Conservation (phyloP, 2,329 filamentous ascomycete species). For the Hymenoscyphus albidus region DNA sequence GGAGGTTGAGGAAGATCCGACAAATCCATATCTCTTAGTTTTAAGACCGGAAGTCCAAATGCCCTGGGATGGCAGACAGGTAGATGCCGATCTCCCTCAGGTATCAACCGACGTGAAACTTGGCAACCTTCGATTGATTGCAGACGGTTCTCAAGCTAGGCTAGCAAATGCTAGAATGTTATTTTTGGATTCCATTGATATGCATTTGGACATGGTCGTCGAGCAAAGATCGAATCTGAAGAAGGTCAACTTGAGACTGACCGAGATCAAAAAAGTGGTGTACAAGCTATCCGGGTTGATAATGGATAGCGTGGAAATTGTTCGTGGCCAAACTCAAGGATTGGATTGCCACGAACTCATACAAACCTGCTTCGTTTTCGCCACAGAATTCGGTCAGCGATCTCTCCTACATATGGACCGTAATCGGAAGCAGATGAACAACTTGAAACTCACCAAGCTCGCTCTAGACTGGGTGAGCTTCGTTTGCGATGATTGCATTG, state of each 20-base stretch:
- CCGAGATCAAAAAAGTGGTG: slow-evolving; percentile 90
- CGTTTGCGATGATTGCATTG: slow-evolving; percentile 93
- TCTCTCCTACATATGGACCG: slow-evolving; percentile 94
- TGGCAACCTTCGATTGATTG: slow-evolving; percentile 82
- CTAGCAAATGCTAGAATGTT: slow-evolving; percentile 73
- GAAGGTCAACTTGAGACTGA: slow-evolving; percentile 85
- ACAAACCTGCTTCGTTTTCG: slow-evolving; percentile 96
- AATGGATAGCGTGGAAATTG: slow-evolving; percentile 96
- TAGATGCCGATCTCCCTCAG: slow-evolving; percentile 68
- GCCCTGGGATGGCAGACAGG: slow-evolving; percentile 75
- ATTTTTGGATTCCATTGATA: slow-evolving; percentile 74
- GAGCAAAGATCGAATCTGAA: slow-evolving; percentile 91
- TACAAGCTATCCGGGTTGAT: slow-evolving; percentile 97
- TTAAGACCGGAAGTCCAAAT: slow-evolving; percentile 76
- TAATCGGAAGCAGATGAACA: slow-evolving; percentile 94
- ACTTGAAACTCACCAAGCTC: slow-evolving; percentile 87
- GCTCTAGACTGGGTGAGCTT: slow-evolving; percentile 97
- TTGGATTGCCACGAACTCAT: slow-evolving; percentile 92
- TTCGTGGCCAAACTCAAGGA: slow-evolving; percentile 77
- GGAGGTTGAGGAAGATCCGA: slow-evolving; percentile 67
- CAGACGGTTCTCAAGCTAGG: slow-evolving; percentile 77
- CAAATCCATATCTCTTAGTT: slow-evolving; percentile 80
- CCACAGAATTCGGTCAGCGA: slow-evolving; percentile 96
- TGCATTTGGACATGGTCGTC: slow-evolving; percentile 82
- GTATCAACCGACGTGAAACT: slow-evolving; percentile 80